These are phyloP conservation scores for Brassica carinata DNA, from an alignment of 345 rosid species.

Conservation along the genomic window DNA sequence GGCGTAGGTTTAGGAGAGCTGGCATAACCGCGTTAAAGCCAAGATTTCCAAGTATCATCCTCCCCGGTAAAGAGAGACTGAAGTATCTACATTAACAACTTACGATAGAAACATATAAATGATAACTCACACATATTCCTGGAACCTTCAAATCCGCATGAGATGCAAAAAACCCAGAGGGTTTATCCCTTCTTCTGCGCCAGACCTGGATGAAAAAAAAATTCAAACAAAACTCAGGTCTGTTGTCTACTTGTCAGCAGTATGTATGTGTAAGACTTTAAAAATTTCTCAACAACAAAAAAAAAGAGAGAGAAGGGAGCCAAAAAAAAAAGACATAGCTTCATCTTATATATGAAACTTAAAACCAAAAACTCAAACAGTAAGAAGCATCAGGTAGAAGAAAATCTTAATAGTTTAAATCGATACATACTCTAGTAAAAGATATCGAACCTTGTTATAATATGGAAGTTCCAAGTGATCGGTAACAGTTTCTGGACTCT, in stretches of 20 bases:
- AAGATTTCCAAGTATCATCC: constrained; percentile 96
- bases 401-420: neutral
- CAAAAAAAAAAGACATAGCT: neutral
- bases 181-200: constrained; percentile 91
- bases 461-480: constrained; percentile 92
- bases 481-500: constrained; percentile 89
- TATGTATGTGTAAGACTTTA: neutral
- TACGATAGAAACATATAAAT: constrained; percentile 8
- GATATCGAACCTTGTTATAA: constrained; percentile 60
- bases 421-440: neutral
- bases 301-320: neutral
- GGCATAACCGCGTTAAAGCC: constrained; percentile 91
- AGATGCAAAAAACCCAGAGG: constrained; percentile 95
- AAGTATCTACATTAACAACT: constrained; percentile 62
- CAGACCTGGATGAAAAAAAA: constrained; percentile 61
- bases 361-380: neutral
- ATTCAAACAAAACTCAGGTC: neutral
- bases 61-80: constrained; percentile 50
- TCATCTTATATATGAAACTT: neutral
- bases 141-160: constrained; percentile 83
- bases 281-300: neutral
- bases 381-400: neutral
- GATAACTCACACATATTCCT: constrained; percentile 54
- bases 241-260: neutral
- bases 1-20: constrained; percentile 77